Evolutionary conservation across 805 yeast species (phyloP).

Genomic region (Candida montana): DNA sequence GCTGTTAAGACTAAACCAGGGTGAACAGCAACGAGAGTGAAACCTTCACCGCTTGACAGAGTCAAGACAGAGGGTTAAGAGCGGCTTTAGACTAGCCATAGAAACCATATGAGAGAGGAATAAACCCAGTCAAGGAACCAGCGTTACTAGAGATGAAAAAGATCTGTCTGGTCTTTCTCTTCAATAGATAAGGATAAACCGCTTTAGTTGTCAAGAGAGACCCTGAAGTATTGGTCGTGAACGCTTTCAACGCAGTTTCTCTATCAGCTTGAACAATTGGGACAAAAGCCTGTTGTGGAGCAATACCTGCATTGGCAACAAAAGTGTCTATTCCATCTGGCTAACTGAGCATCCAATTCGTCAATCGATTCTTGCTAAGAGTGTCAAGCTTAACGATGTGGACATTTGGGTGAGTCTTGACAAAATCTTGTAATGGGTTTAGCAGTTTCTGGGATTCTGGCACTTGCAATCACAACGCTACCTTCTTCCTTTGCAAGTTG

Average conservation of each 20-base stretch:
- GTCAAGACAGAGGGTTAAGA: conserved; percentile 26
- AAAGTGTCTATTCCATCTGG: neutral
- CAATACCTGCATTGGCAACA: neutral
- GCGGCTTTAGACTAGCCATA: neutral
- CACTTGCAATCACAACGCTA: neutral
- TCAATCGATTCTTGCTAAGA: neutral
- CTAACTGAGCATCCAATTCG: neutral
- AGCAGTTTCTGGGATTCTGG: neutral
- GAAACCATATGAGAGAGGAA: neutral
- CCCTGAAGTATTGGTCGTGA: neutral
- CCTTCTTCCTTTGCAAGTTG: no score
- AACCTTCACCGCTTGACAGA: conserved; percentile 22
- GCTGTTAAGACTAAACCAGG: conserved; percentile 36
- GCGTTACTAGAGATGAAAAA: neutral
- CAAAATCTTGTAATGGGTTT: neutral
- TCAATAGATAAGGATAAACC: neutral
- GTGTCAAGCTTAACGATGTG: neutral
- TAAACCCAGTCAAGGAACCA: neutral
- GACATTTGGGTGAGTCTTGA: neutral
- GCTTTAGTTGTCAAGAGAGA: neutral
- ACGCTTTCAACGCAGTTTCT: neutral
- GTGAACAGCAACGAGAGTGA: conserved; percentile 28
- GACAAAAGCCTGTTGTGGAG: neutral
- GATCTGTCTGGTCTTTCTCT: neutral
- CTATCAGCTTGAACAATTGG: neutral